Evolutionary conservation across 2,329 filamentous ascomycete genomes (phyloP).

Genomic region (Thermoascus crustaceus): DNA sequence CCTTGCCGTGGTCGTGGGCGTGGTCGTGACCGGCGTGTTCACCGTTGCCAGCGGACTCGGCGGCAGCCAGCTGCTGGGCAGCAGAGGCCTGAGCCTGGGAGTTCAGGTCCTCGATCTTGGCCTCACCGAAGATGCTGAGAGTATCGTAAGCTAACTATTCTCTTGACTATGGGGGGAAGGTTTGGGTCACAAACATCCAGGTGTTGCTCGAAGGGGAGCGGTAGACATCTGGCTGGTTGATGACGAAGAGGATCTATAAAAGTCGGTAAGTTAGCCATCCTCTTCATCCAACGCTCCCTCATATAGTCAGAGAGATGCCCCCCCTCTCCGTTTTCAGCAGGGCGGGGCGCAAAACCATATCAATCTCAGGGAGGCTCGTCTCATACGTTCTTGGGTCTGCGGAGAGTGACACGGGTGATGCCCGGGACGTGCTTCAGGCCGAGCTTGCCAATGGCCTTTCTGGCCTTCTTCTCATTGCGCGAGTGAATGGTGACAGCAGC

Average conservation of each 20-base stretch:
- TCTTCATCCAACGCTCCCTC: conserved; percentile 8
- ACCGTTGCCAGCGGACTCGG: conserved; percentile 55
- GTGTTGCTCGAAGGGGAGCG: conserved; percentile 99
- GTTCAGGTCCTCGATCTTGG: conserved; percentile 99
- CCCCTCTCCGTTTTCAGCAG: too few relatives aligned
- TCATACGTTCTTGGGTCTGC: conserved; percentile 96
- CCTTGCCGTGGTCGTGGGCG: conserved; percentile 47
- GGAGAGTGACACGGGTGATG: conserved; percentile 95
- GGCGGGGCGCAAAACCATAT: too few relatives aligned
- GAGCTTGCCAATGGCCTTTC: conserved; percentile 98
- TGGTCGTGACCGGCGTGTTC: conserved; percentile 54
- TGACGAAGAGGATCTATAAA: conserved; percentile 90
- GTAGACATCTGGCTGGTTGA: conserved; percentile 99
- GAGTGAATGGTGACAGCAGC: conserved; percentile 88
- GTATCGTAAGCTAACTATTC: conserved; percentile 17
- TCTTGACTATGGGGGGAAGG: conserved; percentile 15
- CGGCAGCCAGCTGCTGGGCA: conserved; percentile 84
- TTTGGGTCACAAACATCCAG: conserved; percentile 71
- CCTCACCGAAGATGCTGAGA: conserved; percentile 95
- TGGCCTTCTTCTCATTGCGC: conserved; percentile 99
- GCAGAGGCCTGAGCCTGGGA: conserved; percentile 93
- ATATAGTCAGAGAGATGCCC: too few relatives aligned
- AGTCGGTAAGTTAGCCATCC: conserved; percentile 6
- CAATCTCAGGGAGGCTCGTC: too few relatives aligned
- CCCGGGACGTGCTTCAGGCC: conserved; percentile 92